phyloP scores from a whole-genome alignment of 148 eudicot genomes.

The Camellia granthamiana region DNA sequence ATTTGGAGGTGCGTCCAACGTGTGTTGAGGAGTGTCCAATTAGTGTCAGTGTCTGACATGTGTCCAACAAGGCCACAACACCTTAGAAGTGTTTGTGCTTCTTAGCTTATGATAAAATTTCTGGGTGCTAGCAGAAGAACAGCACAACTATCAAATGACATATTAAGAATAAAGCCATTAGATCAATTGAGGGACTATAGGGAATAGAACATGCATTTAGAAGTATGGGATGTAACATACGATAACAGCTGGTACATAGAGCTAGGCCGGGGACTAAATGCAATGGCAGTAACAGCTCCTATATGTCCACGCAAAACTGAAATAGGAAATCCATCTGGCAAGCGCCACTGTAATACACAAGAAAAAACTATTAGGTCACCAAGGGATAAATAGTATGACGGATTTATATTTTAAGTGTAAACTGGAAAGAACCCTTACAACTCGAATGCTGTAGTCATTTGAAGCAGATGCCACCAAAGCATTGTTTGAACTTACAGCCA shows the following conservation, averaged over 20 bases:
- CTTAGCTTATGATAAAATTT: too few species aligned
- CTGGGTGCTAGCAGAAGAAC: not conserved
- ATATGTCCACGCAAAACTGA: conserved; percentile 89
- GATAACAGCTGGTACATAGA: conserved; percentile 77
- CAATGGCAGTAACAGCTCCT: conserved; percentile 95
- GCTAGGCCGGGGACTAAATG: conserved; percentile 78
- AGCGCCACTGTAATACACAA: conserved; percentile 73
- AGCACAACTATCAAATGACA: not conserved
- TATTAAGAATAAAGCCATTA: not conserved
- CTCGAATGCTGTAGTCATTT: conserved; percentile 90
- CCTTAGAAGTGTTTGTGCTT: too few species aligned
- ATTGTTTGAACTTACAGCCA: conserved; percentile 92
- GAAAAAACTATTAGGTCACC: conserved; percentile 12
- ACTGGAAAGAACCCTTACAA: conserved; percentile 56
- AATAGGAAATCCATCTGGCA: conserved; percentile 89
- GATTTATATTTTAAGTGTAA: conserved; percentile 8
- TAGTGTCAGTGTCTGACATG: too few species aligned
- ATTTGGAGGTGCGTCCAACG: too few species aligned
- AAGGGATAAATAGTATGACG: conserved; percentile 12
- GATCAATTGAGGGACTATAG: not conserved
- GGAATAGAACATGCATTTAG: not conserved
- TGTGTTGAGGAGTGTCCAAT: too few species aligned
- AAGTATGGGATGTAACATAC: conserved; percentile 41
- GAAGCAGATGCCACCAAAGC: conserved; percentile 94
- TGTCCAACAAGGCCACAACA: too few species aligned